Base-by-base conservation (phyloP, 1,284 basidiomycete species). In the Ceratobasidium sp. region DNA sequence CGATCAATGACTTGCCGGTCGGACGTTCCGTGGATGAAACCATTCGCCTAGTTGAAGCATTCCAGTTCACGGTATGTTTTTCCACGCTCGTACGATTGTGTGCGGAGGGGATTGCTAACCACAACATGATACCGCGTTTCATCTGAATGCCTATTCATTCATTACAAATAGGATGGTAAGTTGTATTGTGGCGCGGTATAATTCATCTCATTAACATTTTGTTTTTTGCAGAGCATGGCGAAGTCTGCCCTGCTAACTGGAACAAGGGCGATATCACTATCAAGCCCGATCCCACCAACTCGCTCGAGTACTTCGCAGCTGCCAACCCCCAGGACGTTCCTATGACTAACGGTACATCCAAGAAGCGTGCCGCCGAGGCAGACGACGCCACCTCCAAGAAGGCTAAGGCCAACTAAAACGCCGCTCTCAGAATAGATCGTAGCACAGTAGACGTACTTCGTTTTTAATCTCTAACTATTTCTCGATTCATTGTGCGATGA, bases 191-290 rank as follows among this genome's bases (percentile, higher is more conserved):
- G 19, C 42, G 29, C 8, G 59, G 30, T 36, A 27, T 36, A 33
- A 25, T 41, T 49, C 50, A 29, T 19, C 30, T 56, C n/a, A 56
- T 52, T 56, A 19, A 49, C 29, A 23, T 23, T 41, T 29, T 14
- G 5, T 13, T 9, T 16, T 69, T 14, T 69, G 3, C 71, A 90
- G 88, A 89, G 78, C 84, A 93, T 76, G 93, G 93, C 52, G 92
- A 95, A 78, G 91, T 93, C 57, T 95, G 93, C 83, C 93, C 93
- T 23, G 88, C 87, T 27, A 91, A 91, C 80, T 95, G 93, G 93
- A 85, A 80, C 19, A 84, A 88, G 75, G 88, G 89, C 39, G 77
- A 79, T 67, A 85, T 85, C 79, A 91, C 90, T 44, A 91, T 92
- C 81, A 91, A 91, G 78, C 81, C 88, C 14, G 85, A 89, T 77